These are phyloP conservation scores for Decorospora gaudefroyi DNA, from an alignment of 2,329 filamentous ascomycete species.

Conservation along the genomic window DNA sequence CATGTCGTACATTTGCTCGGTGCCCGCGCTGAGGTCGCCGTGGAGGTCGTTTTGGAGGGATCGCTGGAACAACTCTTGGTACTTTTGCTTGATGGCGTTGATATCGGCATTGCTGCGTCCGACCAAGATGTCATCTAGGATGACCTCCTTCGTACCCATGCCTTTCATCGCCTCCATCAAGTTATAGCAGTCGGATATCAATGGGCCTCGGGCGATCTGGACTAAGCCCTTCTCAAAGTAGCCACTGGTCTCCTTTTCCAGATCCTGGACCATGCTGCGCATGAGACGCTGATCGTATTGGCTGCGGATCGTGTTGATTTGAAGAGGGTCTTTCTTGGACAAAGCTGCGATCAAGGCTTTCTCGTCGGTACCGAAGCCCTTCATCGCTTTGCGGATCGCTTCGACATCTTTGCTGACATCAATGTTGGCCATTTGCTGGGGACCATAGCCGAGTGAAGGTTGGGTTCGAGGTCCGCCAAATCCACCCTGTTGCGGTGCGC, in stretches of 20 bases:
- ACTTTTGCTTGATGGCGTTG: constrained; percentile 79
- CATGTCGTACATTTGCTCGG: constrained; percentile 81
- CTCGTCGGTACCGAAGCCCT: constrained; percentile 90
- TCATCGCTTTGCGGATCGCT: constrained; percentile 80
- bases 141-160: constrained; percentile 79
- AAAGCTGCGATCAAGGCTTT: constrained; percentile 72
- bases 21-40: constrained; percentile 82
- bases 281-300: constrained; percentile 66
- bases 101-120: constrained; percentile 85
- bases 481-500: constrained; percentile 33
- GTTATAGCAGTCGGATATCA: constrained; percentile 73
- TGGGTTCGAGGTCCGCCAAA: constrained; percentile 47
- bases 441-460: constrained; percentile 73
- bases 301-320: constrained; percentile 67
- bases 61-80: constrained; percentile 68
- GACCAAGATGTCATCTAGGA: constrained; percentile 85
- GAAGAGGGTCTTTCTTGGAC: constrained; percentile 73
- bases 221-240: constrained; percentile 77
- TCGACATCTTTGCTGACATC: constrained; percentile 72
- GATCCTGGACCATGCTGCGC: constrained; percentile 71
- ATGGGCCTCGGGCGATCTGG: constrained; percentile 75
- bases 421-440: constrained; percentile 61
- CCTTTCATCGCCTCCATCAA: constrained; percentile 75
- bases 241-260: constrained; percentile 74
- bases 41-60: constrained; percentile 73